phyloP scores from a whole-genome alignment of 441 rosid species.

The Pelargonium australe region DNA sequence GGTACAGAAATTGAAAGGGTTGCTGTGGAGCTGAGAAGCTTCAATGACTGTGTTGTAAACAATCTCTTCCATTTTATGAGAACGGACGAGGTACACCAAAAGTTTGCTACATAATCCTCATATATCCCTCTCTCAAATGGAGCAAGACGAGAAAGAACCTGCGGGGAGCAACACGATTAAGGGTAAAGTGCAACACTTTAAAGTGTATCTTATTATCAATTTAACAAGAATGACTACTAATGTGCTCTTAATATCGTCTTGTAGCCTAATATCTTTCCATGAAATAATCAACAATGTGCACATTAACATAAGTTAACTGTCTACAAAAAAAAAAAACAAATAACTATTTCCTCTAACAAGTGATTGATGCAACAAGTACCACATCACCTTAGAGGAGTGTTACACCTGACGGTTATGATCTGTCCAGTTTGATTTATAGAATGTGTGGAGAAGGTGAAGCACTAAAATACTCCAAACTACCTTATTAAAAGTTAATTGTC shows the following conservation, averaged over 20 bases:
- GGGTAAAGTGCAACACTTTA: background rate
- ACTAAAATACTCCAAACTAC: too few species aligned
- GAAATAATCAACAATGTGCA: background rate
- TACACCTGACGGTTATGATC: too few species aligned
- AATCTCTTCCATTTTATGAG: constrained; percentile 81
- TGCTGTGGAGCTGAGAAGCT: constrained; percentile 49
- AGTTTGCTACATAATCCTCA: constrained; percentile 91
- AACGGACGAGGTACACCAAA: constrained; percentile 83
- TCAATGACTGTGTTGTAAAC: constrained; percentile 51
- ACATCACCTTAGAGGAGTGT: too few species aligned
- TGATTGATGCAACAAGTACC: too few species aligned
- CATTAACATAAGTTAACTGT: too few species aligned
- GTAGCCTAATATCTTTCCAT: background rate
- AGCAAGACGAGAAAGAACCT: constrained; percentile 86
- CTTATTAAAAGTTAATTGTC: too few species aligned
- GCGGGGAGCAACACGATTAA: constrained; percentile 18
- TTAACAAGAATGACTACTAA: background rate
- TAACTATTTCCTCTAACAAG: background rate
- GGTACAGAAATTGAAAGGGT: constrained; percentile 65
- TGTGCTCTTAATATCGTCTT: background rate
- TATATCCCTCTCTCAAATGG: constrained; percentile 95
- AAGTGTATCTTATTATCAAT: too few species aligned
- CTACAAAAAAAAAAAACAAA: background rate
- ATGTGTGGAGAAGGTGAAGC: too few species aligned
- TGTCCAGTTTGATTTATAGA: too few species aligned